Percentiles rank a stretch among this genome's conserved stretches.
These are phyloP conservation scores for Colletotrichum nymphaeae DNA, from an alignment of 2,329 filamentous ascomycete species.

Conservation along the genomic window DNA sequence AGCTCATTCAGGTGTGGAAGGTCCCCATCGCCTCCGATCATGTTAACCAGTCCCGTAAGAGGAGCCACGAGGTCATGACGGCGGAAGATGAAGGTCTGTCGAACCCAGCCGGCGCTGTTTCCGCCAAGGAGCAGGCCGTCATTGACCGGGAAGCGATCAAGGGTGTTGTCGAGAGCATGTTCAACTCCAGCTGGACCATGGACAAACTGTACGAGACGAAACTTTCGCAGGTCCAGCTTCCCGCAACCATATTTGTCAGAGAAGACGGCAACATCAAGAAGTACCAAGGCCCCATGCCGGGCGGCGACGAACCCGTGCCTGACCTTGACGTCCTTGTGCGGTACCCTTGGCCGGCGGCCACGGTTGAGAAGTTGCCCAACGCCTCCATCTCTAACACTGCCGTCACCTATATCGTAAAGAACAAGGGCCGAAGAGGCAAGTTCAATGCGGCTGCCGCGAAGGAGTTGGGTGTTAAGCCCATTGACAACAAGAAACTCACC, in stretches of 20 bases:
- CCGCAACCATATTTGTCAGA: slow-evolving; percentile 77
- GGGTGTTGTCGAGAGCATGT: slow-evolving; percentile 44
- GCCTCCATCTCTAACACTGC: slow-evolving; percentile 75
- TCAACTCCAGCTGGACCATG: slow-evolving; percentile 67
- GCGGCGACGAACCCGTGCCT: slow-evolving; percentile 59
- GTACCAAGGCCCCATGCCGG: slow-evolving; percentile 77
- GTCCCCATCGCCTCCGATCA: slow-evolving; percentile 66
- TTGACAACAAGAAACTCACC: slow-evolving; percentile 70
- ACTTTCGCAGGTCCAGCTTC: slow-evolving; percentile 74
- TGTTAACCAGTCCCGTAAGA: slow-evolving; percentile 44
- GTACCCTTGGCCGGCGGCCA: slow-evolving; percentile 81
- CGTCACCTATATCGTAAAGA: slow-evolving; percentile 88
- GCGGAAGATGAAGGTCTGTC: slow-evolving; percentile 11
- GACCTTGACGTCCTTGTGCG: slow-evolving; percentile 79
- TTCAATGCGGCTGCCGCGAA: slow-evolving; percentile 77
- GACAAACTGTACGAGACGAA: slow-evolving; percentile 76
- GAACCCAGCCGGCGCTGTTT: not conserved
- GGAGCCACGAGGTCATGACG: slow-evolving; percentile 42
- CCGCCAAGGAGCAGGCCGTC: slow-evolving; percentile 39
- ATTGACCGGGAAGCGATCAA: slow-evolving; percentile 39
- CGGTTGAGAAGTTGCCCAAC: slow-evolving; percentile 71
- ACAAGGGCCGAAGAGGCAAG: slow-evolving; percentile 80
- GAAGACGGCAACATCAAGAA: slow-evolving; percentile 72
- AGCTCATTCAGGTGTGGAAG: slow-evolving; percentile 86
- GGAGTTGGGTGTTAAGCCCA: slow-evolving; percentile 70